Evolutionary conservation across 345 rosid genomes (phyloP), one percentile per base, ranked within the genome.

Genomic region (Salix dunnii): DNA sequence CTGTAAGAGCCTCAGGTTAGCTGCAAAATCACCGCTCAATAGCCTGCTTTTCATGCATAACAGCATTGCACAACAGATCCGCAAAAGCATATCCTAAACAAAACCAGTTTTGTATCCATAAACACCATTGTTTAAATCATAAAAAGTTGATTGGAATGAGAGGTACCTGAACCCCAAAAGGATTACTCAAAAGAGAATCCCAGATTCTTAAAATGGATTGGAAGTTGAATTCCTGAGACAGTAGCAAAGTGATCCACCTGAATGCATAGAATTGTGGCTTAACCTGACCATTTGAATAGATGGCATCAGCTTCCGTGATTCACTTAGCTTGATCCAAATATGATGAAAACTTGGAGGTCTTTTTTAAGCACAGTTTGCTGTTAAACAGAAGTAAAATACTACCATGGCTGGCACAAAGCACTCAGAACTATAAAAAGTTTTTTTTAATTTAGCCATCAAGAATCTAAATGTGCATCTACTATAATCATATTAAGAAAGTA

Each of bases 21-120:
- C 89, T 28, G 78, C 83, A 79, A 91, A 89, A 81, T 91, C 96
- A 51, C 91, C 93, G 14, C 69, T 78, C 73, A 91, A 67, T 14
- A 91, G 82, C 76, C 79, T 84, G 79, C 83, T 87, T 83, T 84
- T 89, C 74, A 85, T 68, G 55, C 91, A 88, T 71, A 91, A 30
- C 75, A 89, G 72, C 96, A 91, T 91, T 40, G 90, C 90, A 60
- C 96, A 91, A 74, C 96, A 91, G 40, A 88, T 86, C 17, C 91
- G 77, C 68, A 88, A 75, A 78, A 91, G 93, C 96, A 88, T 89
- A 74, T 91, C 90, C 93, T 91, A 90, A 89, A 76, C 30, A n/a
- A 27, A 68, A n/a, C 28, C 9, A n/a, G 28, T 46, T 60, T 68
- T 70, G 42, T 30, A 16, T 28, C 43, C 48, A 25, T 17, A 58